A percentile compares a stretch with the other conserved stretches of the same genome.
These are phyloP conservation scores for Citrus sp. DNA, from an alignment of 345 rosid genomes.

Conservation along the genomic window DNA sequence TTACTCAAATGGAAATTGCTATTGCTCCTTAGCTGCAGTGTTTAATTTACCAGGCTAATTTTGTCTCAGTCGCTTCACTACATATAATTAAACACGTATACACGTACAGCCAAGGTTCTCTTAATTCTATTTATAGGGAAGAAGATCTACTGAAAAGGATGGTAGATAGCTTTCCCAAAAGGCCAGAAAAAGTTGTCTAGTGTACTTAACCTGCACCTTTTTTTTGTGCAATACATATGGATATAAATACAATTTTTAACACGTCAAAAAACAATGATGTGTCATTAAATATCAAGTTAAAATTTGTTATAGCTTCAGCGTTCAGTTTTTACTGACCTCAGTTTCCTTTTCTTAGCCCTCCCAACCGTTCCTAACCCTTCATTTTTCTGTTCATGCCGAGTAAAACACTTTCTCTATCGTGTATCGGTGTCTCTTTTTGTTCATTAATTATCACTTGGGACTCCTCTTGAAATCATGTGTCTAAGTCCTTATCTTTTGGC, in stretches of 20 bases:
- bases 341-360: not conserved
- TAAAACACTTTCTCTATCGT: not conserved
- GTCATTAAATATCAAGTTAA: not conserved
- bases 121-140: not conserved
- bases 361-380: not conserved
- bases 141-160: not conserved
- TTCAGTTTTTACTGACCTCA: not conserved
- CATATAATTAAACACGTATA: too few species aligned
- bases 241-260: not conserved
- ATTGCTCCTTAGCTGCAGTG: not conserved
- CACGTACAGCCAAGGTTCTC: too few species aligned
- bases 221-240: not conserved
- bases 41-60: not conserved
- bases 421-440: not conserved
- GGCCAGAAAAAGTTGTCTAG: too few species aligned
- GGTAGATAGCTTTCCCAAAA: too few species aligned
- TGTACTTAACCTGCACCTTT: too few species aligned
- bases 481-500: not conserved
- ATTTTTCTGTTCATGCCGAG: not conserved
- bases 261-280: not conserved
- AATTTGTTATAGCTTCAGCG: not conserved
- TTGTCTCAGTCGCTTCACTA: not conserved
- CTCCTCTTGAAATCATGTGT: not conserved
- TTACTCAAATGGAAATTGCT: not conserved
- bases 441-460: not conserved